These are phyloP conservation scores for Alternaria conjuncta DNA, from an alignment of 2,329 filamentous ascomycete genomes.

Conservation along the genomic window DNA sequence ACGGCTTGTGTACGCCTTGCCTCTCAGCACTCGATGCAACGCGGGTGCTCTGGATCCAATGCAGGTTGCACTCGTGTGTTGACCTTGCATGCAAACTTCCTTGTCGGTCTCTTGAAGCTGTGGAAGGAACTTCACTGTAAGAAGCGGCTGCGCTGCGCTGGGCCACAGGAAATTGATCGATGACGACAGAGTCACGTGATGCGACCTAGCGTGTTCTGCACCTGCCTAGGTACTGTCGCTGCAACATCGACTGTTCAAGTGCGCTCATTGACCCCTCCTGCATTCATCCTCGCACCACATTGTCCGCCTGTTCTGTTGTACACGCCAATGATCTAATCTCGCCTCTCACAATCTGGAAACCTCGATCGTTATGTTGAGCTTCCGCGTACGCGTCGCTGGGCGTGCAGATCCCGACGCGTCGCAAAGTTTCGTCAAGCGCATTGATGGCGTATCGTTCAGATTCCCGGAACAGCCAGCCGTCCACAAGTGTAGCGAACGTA, in stretches of 20 bases:
- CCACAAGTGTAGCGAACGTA: background rate
- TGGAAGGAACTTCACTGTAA: background rate
- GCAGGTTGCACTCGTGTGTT: background rate
- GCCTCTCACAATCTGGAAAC: background rate
- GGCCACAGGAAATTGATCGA: background rate
- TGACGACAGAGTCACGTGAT: background rate
- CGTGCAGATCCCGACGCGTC: background rate
- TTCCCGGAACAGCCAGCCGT: background rate
- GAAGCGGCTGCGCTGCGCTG: background rate
- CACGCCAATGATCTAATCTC: background rate
- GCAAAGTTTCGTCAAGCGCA: background rate
- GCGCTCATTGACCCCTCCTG: background rate
- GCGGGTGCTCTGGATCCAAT: background rate
- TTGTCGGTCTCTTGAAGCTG: background rate
- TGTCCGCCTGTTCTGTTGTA: background rate
- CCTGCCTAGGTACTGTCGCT: background rate
- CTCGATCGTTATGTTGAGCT: background rate
- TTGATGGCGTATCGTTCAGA: background rate
- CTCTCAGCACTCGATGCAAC: background rate
- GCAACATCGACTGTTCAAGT: background rate
- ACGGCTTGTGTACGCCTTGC: background rate
- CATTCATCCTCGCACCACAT: background rate
- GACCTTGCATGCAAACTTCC: background rate
- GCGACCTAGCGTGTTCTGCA: background rate
- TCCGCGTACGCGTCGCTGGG: background rate